Evolutionary conservation across 1,284 basidiomycete species (phyloP).

Genomic region (Schizophyllum commune): DNA sequence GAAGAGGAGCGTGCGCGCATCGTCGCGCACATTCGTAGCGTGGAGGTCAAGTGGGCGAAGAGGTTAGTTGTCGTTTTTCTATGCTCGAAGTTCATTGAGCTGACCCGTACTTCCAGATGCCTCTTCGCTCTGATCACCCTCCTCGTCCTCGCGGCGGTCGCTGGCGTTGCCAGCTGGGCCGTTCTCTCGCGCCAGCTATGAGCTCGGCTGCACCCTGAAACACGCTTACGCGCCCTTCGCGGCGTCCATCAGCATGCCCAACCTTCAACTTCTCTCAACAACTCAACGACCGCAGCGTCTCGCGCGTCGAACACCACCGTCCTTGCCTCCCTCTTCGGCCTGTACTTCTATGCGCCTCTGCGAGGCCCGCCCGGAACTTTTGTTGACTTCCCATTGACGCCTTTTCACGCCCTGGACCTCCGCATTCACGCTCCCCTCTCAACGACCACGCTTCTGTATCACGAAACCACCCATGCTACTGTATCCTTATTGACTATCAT

Average conservation of each 20-base stretch:
- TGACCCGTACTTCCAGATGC: constrained; percentile 19
- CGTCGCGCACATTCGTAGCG: constrained; percentile 23
- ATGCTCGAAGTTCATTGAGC: constrained; percentile 21
- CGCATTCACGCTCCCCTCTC: neutral
- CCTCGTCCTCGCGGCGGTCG: constrained; percentile 14
- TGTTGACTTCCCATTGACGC: neutral
- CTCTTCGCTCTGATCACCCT: constrained; percentile 24
- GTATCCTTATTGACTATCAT: constrained; percentile 11
- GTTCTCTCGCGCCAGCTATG: constrained; percentile 5
- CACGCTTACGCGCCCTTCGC: neutral
- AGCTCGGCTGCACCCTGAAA: neutral
- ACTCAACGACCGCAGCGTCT: too few relatives aligned
- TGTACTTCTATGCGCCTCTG: neutral
- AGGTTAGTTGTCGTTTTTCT: constrained; percentile 21
- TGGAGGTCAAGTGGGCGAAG: constrained; percentile 34
- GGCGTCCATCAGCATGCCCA: too few relatives aligned
- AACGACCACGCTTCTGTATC: constrained; percentile 4
- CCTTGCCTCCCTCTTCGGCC: neutral
- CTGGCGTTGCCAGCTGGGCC: constrained; percentile 18
- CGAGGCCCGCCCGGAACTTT: neutral
- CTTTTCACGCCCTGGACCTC: neutral
- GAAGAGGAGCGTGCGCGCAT: constrained; percentile 35
- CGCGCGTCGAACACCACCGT: neutral
- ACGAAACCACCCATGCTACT: constrained; percentile 8
- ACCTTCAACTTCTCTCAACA: too few relatives aligned